A percentile compares a stretch with the other conserved stretches of the same genome.
Conservation (phyloP, 352 stramenopile genomes). For the Pythium phragmiticola region DNA sequence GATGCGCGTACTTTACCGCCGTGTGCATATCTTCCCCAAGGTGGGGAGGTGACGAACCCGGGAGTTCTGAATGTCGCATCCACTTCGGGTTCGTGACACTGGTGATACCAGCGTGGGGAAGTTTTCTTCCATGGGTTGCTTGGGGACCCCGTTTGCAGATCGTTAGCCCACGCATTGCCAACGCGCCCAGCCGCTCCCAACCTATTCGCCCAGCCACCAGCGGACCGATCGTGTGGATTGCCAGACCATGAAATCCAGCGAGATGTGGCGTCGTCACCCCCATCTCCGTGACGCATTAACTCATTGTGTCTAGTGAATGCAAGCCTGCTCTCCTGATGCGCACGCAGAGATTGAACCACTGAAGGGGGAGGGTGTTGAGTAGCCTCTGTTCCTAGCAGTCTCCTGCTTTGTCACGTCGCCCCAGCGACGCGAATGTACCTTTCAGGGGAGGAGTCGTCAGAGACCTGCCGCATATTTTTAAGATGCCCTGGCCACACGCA, state of each 20-base stretch:
- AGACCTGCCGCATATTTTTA: not conserved
- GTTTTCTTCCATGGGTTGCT: slow-evolving; percentile 1
- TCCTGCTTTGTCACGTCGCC: too few relatives aligned
- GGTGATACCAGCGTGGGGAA: not conserved
- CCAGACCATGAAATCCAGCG: not conserved
- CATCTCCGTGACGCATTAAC: not conserved
- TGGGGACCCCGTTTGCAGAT: not conserved
- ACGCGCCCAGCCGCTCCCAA: not conserved
- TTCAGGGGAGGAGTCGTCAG: not conserved
- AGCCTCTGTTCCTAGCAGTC: too few relatives aligned
- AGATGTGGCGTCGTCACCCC: not conserved
- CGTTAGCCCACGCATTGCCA: slow-evolving; percentile 11
- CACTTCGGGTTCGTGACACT: not conserved
- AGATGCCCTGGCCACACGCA: not conserved
- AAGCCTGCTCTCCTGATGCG: not conserved
- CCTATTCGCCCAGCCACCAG: not conserved
- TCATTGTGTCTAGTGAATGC: slow-evolving; percentile 1
- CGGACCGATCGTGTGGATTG: not conserved
- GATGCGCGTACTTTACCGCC: not conserved
- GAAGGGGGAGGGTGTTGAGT: too few relatives aligned
- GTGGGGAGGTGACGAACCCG: not conserved
- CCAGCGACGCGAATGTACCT: not conserved
- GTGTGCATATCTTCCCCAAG: not conserved
- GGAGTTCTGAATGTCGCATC: not conserved
- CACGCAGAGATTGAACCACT: too few relatives aligned